Conservation (phyloP, 306 rosid genomes). For the Glycine tomentella region DNA sequence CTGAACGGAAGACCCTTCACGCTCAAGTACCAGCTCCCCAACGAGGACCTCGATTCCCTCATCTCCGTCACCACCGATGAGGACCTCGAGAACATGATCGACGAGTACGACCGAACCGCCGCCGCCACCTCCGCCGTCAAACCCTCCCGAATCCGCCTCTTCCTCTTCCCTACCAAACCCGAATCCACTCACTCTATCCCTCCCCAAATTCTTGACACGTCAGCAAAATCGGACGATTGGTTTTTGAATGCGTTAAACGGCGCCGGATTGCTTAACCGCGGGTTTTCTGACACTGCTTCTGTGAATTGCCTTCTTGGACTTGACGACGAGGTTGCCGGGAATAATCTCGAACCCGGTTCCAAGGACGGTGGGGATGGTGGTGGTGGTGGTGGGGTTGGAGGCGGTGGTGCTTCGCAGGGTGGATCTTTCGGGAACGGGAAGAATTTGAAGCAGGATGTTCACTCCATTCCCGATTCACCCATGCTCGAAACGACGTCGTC, state of each 20-base stretch:
- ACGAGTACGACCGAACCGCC: constrained; percentile 87
- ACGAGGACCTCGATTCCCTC: constrained; percentile 90
- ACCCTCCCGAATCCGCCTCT: constrained; percentile 82
- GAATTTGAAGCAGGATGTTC: constrained; percentile 76
- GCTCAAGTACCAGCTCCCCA: constrained; percentile 90
- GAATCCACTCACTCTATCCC: constrained; percentile 85
- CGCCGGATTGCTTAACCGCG: constrained; percentile 69
- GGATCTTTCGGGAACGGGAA: constrained; percentile 72
- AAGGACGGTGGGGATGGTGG: constrained; percentile 58
- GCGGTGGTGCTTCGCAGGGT: constrained; percentile 45
- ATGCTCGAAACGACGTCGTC: constrained; percentile 91
- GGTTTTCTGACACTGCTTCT: constrained; percentile 83
- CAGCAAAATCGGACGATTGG: constrained; percentile 85
- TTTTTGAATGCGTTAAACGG: constrained; percentile 76
- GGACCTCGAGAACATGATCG: constrained; percentile 96
- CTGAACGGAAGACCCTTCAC: constrained; percentile 69
- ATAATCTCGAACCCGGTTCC: constrained; percentile 58
- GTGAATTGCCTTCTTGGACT: constrained; percentile 81
- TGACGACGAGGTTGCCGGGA: constrained; percentile 65
- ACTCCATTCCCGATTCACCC: constrained; percentile 96
- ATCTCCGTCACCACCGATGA: constrained; percentile 93
- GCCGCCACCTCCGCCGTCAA: constrained; percentile 56
- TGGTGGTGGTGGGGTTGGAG: constrained; percentile 30
- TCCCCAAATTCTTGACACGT: constrained; percentile 67
- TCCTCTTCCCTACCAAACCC: constrained; percentile 76